Evolutionary conservation across 1,284 basidiomycete species (phyloP).

Genomic region (Uromyces viciae-fabae): DNA sequence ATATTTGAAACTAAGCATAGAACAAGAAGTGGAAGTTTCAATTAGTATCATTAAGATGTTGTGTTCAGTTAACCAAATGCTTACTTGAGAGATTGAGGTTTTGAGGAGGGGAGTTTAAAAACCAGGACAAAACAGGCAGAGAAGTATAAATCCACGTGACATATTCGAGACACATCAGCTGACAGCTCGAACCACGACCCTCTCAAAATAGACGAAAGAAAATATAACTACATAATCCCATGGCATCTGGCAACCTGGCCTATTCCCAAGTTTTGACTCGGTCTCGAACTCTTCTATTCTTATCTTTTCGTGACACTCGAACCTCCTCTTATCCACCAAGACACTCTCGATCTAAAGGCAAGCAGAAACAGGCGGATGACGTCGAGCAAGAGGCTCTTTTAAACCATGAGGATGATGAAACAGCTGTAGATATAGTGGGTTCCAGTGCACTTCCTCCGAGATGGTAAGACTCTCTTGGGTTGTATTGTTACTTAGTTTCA

Average conservation of each 20-base stretch:
- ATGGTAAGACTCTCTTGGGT: constrained; percentile 53
- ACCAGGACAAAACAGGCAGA: too few species aligned
- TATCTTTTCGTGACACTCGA: constrained; percentile 84
- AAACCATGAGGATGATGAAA: constrained; percentile 63
- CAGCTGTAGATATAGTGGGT: constrained; percentile 32
- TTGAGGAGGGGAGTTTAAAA: too few species aligned
- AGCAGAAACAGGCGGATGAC: constrained; percentile 56
- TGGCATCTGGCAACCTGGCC: not conserved
- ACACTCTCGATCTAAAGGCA: constrained; percentile 20
- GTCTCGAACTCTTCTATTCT: constrained; percentile 85
- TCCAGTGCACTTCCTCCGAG: constrained; percentile 50
- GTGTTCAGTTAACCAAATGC: too few species aligned
- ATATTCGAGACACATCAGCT: too few species aligned
- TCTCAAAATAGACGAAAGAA: too few species aligned
- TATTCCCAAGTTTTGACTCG: constrained; percentile 61
- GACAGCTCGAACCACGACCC: too few species aligned
- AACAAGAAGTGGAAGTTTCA: too few species aligned
- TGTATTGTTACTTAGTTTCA: constrained; percentile 46
- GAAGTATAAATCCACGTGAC: too few species aligned
- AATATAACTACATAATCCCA: too few species aligned
- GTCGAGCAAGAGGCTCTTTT: constrained; percentile 56
- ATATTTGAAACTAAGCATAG: too few species aligned
- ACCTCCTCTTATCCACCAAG: constrained; percentile 50
- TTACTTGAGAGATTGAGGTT: too few species aligned
- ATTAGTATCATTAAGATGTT: too few species aligned